phyloP scores from a whole-genome alignment of 495 filamentous ascomycete species.

The Penicillium ochrochloron region DNA sequence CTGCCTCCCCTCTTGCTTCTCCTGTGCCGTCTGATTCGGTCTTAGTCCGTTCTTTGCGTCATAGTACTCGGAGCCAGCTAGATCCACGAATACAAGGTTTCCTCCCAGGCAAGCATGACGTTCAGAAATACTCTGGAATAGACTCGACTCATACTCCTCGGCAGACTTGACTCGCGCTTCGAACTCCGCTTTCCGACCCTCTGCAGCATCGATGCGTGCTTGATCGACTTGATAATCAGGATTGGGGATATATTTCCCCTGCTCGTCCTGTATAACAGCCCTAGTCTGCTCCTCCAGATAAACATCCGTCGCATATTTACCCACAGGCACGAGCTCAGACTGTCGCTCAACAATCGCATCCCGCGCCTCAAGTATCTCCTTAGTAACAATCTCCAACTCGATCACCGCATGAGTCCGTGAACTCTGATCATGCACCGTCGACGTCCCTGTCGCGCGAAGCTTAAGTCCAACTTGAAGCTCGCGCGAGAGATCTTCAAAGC shows the following conservation, averaged over 20 bases:
- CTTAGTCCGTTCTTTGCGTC: background rate
- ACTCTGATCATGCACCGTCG: conserved; percentile 2
- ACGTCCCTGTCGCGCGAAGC: background rate
- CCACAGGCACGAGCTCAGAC: background rate
- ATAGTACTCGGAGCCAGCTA: background rate
- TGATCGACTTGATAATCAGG: background rate
- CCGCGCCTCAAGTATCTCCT: background rate
- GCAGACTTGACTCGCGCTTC: background rate
- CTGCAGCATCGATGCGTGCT: background rate
- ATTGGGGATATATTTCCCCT: background rate
- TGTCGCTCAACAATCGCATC: background rate
- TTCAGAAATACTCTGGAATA: background rate
- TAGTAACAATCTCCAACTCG: background rate
- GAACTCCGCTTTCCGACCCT: background rate
- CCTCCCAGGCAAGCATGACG: background rate
- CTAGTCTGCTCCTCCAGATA: background rate
- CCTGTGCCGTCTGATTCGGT: conserved; percentile 29
- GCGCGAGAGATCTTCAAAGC: background rate
- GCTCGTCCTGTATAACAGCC: background rate
- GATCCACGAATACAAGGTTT: background rate
- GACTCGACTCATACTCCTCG: background rate
- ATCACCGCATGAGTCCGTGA: background rate
- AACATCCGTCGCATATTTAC: background rate
- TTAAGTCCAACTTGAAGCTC: background rate
- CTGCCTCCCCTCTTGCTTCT: conserved; percentile 27